Base-by-base conservation (phyloP, 1,284 basidiomycete genomes). In the Ustilago nuda region DNA sequence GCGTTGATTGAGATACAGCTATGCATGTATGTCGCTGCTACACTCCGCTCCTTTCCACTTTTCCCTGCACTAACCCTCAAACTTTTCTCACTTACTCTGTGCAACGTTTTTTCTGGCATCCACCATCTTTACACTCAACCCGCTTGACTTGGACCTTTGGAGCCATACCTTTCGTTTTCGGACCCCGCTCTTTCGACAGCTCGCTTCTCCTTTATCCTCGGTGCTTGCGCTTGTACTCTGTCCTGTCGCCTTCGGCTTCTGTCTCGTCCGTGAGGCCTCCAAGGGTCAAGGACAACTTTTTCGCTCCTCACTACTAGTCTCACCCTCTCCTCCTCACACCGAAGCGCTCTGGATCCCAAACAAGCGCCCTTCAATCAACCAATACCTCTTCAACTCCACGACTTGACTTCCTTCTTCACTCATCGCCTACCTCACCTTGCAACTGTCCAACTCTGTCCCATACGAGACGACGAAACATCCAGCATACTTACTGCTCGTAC, bases 321-420 rank as follows among this genome's bases (percentile, higher is more conserved):
- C 17, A 8, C 45, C 45, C 23, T 30, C 6, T 23, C 17, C n/a
- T 30, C 45, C 45, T 48, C 41, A 19, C 41, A 7, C 45, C 5
- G 19, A 48, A 23, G 19, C 8, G 45, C 32, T 11, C n/a, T 39
- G 46, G 11, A 48, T 62, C 53, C 61, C 2, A 63, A 63, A 63
- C 55, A 57, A 57, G 37, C 15, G 15, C n/a, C 55, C 33, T 27
- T 13, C 48, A 30, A 39, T 64, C 55, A 48, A 64, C 53, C 55
- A 19, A 13, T 27, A n/a, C n/a, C 13, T 39, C 52, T 37, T 33
- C 51, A 32, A 50, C 48, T 32, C 48, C 30, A 50, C n/a, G 6
- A 13, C 23, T 50, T 19, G 19, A 15, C 35, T 19, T 30, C 33
- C 56, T 36, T 11, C 41, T n/a, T 57, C 3, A 48, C 43, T 36